These are phyloP conservation scores for Pseudogymnoascus sp. DNA, from an alignment of 2,329 filamentous ascomycete species.

Conservation along the genomic window DNA sequence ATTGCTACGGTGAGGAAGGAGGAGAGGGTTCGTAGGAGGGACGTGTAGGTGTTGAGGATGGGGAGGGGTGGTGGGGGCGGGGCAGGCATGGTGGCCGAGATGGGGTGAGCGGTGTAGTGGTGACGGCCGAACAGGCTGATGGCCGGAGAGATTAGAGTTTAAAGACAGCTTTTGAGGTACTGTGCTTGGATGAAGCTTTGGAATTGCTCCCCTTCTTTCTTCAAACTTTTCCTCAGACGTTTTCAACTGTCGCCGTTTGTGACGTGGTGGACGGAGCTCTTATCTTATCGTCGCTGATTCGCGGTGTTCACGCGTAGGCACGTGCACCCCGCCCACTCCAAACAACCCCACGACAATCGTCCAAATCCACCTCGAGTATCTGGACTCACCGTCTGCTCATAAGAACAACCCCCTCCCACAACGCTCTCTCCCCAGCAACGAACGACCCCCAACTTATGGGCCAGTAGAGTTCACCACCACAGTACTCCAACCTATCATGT, in stretches of 20 bases:
- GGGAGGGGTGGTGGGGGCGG: conserved; percentile 17
- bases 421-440: neutral
- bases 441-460: neutral
- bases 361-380: conserved; percentile 4
- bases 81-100: conserved; percentile 12
- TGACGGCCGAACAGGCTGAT: neutral
- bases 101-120: neutral
- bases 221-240: neutral
- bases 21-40: conserved; percentile 49
- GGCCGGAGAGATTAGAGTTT: neutral
- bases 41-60: conserved; percentile 34
- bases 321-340: conserved; percentile 8
- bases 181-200: neutral
- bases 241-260: neutral
- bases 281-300: conserved; percentile 11
- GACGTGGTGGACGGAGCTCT: conserved; percentile 7
- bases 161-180: no score
- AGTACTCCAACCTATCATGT: conserved; percentile 4
- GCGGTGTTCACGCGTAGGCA: conserved; percentile 6
- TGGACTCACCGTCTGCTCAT: neutral
- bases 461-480: neutral
- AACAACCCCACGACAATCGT: conserved; percentile 9
- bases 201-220: neutral
- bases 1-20: conserved; percentile 61
- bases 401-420: neutral